A percentile compares a stretch with the other conserved stretches of the same genome.
These are phyloP conservation scores for Apiotrichum akiyoshidainum DNA, from an alignment of 1,284 basidiomycete species.

Conservation along the genomic window DNA sequence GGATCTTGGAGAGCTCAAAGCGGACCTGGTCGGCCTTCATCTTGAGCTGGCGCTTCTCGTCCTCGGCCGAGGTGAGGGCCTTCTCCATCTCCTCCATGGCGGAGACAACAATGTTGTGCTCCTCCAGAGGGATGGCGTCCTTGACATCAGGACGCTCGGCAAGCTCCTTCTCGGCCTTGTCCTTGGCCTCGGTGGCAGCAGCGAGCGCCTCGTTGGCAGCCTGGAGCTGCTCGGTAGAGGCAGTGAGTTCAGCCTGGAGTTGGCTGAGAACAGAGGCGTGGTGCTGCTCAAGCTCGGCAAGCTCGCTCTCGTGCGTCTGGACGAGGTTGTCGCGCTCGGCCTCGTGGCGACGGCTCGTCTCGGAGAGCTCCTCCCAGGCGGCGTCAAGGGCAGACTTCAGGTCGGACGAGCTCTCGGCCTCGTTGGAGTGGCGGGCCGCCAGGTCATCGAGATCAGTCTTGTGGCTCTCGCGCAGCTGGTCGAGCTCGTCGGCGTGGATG, in stretches of 20 bases:
- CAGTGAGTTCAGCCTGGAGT: constrained; percentile 19
- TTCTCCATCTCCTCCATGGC: constrained; percentile 43
- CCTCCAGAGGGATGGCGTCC: constrained; percentile 19
- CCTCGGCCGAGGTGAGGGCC: constrained; percentile 34
- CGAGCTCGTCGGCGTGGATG: constrained; percentile 17
- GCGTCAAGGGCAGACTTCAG: constrained; percentile 21
- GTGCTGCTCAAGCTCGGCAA: constrained; percentile 22
- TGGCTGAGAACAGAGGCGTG: constrained; percentile 20
- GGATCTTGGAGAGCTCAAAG: constrained; percentile 43
- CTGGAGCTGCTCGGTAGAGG: constrained; percentile 14
- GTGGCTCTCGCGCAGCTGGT: constrained; percentile 24
- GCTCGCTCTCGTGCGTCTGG: constrained; percentile 20
- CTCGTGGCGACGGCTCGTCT: constrained; percentile 18
- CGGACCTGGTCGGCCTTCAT: constrained; percentile 45
- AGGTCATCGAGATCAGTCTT: constrained; percentile 18
- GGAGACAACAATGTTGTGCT: constrained; percentile 31
- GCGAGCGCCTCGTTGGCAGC: constrained; percentile 14
- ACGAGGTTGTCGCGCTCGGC: constrained; percentile 26
- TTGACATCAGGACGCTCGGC: constrained; percentile 13
- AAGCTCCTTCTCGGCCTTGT: constrained; percentile 21
- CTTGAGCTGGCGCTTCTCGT: constrained; percentile 45
- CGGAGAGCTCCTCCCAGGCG: constrained; percentile 22
- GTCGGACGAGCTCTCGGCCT: constrained; percentile 11
- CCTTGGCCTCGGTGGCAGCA: constrained; percentile 16
- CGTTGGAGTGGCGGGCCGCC: constrained; percentile 14